phyloP scores from a whole-genome alignment of 1,284 basidiomycete species.

The Albatrellus sp. region DNA sequence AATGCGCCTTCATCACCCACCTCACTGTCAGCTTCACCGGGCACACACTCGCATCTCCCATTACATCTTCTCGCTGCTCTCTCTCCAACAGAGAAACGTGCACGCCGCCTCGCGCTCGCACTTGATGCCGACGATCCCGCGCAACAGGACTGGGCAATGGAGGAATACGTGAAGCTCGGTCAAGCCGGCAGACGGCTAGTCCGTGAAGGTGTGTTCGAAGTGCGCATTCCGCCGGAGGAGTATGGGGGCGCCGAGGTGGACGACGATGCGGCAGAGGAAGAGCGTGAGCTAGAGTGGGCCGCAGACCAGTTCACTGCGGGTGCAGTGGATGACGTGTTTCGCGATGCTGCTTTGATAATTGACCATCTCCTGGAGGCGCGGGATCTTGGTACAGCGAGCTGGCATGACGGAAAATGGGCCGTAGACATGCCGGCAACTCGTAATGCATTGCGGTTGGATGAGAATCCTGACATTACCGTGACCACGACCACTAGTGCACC shows the following conservation, averaged over 20 bases:
- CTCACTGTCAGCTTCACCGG: neutral
- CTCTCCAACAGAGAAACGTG: slow-evolving; percentile 7
- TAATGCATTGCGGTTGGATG: neutral
- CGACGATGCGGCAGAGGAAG: slow-evolving; percentile 8
- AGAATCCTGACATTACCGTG: neutral
- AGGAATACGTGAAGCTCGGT: slow-evolving; percentile 12
- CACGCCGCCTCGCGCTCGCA: slow-evolving; percentile 11
- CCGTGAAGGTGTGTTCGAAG: slow-evolving; percentile 12
- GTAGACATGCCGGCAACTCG: neutral
- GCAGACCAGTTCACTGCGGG: slow-evolving; percentile 9
- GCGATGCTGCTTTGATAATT: slow-evolving; percentile 8
- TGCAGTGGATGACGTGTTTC: slow-evolving; percentile 10
- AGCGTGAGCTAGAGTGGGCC: slow-evolving; percentile 11
- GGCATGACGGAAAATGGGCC: slow-evolving; percentile 1
- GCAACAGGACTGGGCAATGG: slow-evolving; percentile 10
- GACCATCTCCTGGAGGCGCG: slow-evolving; percentile 10
- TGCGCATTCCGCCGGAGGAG: slow-evolving; percentile 5
- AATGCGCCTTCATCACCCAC: slow-evolving; percentile 1
- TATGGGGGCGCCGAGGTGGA: neutral
- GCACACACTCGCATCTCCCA: slow-evolving; percentile 3
- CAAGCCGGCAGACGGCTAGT: slow-evolving; percentile 10
- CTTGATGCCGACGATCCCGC: slow-evolving; percentile 11
- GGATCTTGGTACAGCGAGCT: slow-evolving; percentile 11
- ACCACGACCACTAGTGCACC: neutral
- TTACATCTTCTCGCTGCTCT: slow-evolving; percentile 10